Evolutionary conservation across 2,329 filamentous ascomycete species (phyloP).

Genomic region (Scedosporium boydii): DNA sequence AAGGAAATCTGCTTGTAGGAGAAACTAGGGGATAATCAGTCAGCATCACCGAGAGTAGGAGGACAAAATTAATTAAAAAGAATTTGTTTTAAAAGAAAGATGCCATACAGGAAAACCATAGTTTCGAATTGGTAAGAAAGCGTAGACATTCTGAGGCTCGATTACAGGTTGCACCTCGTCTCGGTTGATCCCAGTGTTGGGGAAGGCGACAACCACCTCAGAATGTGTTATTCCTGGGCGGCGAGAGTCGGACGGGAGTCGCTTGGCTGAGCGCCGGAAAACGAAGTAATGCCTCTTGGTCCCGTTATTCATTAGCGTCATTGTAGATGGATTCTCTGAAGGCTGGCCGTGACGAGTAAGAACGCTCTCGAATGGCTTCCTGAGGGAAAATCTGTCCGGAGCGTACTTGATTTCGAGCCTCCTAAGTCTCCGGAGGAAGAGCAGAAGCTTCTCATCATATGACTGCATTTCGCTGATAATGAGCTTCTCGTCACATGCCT

Average conservation of each 20-base stretch:
- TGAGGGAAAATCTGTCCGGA: neutral
- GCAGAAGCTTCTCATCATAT: slow-evolving; percentile 17
- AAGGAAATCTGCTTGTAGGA: slow-evolving; percentile 18
- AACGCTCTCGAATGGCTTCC: neutral
- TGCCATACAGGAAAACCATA: slow-evolving; percentile 14
- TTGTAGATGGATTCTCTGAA: neutral
- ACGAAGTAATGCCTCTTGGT: slow-evolving; percentile 9
- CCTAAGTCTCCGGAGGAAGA: slow-evolving; percentile 20
- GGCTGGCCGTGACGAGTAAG: neutral
- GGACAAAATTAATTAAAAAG: neutral
- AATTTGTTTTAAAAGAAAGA: neutral
- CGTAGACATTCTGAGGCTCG: slow-evolving; percentile 13
- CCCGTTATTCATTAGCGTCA: slow-evolving; percentile 6
- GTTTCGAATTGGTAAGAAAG: slow-evolving; percentile 17
- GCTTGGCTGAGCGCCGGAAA: slow-evolving; percentile 6
- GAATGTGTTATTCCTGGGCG: slow-evolving; percentile 9
- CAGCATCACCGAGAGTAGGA: neutral
- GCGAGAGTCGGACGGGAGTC: slow-evolving; percentile 7
- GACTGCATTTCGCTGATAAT: slow-evolving; percentile 12
- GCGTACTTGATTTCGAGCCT: slow-evolving; percentile 12
- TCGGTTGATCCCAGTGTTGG: neutral
- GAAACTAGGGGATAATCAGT: slow-evolving; percentile 11
- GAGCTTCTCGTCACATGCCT: slow-evolving; percentile 6
- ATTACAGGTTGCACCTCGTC: neutral
- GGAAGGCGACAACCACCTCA: slow-evolving; percentile 14